Conservation (phyloP, 768 basidiomycete species). For the Boletus vermiculosoides region DNA sequence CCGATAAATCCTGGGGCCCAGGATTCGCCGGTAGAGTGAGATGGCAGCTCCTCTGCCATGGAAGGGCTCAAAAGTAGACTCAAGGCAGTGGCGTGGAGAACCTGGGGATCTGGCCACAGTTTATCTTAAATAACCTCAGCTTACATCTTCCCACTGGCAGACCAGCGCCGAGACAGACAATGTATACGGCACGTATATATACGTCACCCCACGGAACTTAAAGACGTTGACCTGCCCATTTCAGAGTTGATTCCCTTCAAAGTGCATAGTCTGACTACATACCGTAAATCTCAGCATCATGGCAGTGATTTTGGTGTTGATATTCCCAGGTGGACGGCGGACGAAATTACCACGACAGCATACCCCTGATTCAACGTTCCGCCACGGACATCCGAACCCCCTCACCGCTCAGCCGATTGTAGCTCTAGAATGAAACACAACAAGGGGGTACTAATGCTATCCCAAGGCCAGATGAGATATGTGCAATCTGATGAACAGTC, state of each 20-base stretch:
- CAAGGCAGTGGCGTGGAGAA: background rate
- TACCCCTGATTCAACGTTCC: background rate
- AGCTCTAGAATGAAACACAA: slow-evolving; percentile 7
- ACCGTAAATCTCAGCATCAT: background rate
- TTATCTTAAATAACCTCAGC: background rate
- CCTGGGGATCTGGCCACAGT: background rate
- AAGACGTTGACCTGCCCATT: background rate
- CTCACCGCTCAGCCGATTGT: slow-evolving; percentile 2
- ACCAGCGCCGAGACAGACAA: background rate
- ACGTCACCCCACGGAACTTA: background rate
- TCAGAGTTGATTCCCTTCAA: background rate
- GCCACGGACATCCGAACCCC: background rate
- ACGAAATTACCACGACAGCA: background rate
- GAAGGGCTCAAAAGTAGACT: background rate
- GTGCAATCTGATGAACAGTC: slow-evolving; percentile 1
- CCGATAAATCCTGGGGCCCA: slow-evolving; percentile 8
- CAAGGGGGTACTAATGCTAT: background rate
- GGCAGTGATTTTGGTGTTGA: background rate
- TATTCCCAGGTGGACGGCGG: background rate
- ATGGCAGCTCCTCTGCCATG: background rate
- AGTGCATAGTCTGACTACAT: background rate
- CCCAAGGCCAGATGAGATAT: background rate
- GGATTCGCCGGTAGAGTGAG: background rate
- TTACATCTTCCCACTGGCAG: background rate
- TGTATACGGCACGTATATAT: background rate